phyloP scores from a whole-genome alignment of 805 yeast species.

The Yarrowia porcina region DNA sequence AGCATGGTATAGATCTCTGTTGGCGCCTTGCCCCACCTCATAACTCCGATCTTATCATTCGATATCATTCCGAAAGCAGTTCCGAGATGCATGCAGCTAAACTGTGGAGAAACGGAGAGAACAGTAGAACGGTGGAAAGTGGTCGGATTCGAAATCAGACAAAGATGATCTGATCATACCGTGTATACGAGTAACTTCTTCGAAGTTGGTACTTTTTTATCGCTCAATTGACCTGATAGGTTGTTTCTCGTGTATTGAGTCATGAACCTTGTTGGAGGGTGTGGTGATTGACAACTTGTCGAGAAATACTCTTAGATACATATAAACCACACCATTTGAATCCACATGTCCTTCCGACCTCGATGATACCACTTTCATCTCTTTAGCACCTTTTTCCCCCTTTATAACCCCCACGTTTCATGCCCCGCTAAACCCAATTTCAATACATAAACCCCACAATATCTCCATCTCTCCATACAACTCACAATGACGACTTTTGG shows the following conservation, averaged over 20 bases:
- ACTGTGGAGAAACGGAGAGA: background rate
- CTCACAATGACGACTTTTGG: background rate
- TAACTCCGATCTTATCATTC: background rate
- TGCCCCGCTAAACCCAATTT: background rate
- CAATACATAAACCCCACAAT: background rate
- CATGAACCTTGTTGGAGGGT: background rate
- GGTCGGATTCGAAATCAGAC: no score
- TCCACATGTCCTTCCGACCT: background rate
- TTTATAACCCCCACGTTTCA: no score
- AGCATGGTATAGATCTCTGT: no score
- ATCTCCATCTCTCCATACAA: background rate
- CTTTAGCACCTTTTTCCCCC: background rate
- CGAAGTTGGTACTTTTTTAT: no score
- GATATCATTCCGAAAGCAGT: background rate
- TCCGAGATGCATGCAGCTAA: background rate
- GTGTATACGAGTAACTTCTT: no score
- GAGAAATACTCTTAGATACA: no score
- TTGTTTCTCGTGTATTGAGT: slow-evolving; percentile 15
- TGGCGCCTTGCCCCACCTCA: background rate
- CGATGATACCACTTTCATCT: background rate
- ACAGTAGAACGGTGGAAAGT: background rate
- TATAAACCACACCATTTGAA: background rate
- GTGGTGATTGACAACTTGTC: no score
- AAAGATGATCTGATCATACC: no score
- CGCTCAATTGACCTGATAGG: no score